A percentile compares a stretch with the other conserved stretches of the same genome.
These are phyloP conservation scores for Wickerhamiella occidentalis DNA, from an alignment of 805 yeast genomes.

Conservation along the genomic window DNA sequence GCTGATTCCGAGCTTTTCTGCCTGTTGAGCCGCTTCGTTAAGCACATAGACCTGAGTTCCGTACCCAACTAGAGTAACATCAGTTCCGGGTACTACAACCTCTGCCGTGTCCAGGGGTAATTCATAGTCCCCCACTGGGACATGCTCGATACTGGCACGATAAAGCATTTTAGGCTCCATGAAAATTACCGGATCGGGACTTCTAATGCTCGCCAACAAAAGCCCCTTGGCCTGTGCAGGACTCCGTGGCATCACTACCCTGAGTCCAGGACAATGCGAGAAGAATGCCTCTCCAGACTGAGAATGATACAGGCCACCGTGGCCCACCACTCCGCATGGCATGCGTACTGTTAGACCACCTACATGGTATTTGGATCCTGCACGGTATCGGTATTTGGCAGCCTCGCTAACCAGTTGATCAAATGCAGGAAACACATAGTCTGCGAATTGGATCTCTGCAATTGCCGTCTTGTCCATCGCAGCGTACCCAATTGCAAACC, in stretches of 20 bases:
- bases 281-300: constrained; percentile 92
- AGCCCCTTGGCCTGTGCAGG: constrained; percentile 88
- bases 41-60: constrained; percentile 71
- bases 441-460: constrained; percentile 90
- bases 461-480: constrained; percentile 83
- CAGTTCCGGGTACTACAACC: constrained; percentile 70
- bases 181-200: constrained; percentile 88
- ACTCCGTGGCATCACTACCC: constrained; percentile 79
- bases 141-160: constrained; percentile 79
- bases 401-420: constrained; percentile 93
- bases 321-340: constrained; percentile 95
- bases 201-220: constrained; percentile 80
- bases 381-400: constrained; percentile 88
- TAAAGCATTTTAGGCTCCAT: constrained; percentile 84
- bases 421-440: constrained; percentile 93
- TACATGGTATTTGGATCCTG: constrained; percentile 75
- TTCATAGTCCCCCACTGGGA: constrained; percentile 64
- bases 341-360: constrained; percentile 92
- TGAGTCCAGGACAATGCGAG: constrained; percentile 86
- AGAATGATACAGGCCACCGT: constrained; percentile 94
- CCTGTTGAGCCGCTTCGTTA: constrained; percentile 66
- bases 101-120: constrained; percentile 85
- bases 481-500: constrained; percentile 78
- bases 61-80: constrained; percentile 71
- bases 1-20: constrained; percentile 65